These are phyloP conservation scores for Thalassia testudinum DNA, from an alignment of 116 monocot species.

Conservation along the genomic window DNA sequence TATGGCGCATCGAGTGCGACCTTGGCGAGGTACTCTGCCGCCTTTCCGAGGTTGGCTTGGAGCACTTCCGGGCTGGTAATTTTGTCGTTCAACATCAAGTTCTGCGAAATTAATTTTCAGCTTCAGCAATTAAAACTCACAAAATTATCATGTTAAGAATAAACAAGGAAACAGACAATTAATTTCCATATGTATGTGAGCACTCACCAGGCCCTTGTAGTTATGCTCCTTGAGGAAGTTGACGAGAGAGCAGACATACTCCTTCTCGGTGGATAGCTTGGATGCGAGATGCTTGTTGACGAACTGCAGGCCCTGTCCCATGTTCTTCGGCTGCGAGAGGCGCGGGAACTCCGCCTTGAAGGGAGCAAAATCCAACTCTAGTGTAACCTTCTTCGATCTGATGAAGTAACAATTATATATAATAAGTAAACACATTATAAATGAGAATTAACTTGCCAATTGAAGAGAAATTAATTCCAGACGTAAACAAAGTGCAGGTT, in stretches of 20 bases:
- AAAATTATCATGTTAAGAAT: no score
- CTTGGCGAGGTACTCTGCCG: constrained; percentile 30
- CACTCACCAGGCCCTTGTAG: constrained; percentile 73
- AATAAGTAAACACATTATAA: no score
- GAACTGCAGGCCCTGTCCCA: constrained; percentile 83
- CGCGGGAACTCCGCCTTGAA: constrained; percentile 75
- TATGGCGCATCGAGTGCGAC: constrained; percentile 53
- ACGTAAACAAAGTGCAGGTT: no score
- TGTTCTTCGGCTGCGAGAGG: constrained; percentile 47
- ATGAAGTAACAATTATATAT: no score
- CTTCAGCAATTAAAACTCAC: no score
- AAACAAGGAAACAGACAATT: no score
- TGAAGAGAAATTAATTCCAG: no score
- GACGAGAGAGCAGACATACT: constrained; percentile 52
- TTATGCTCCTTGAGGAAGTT: constrained; percentile 45
- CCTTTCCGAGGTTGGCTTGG: constrained; percentile 41
- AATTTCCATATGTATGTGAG: no score
- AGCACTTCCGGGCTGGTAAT: constrained; percentile 47
- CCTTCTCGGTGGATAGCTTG: constrained; percentile 54
- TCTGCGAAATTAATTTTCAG: no score
- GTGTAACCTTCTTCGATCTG: constrained; percentile 15
- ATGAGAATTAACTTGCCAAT: no score
- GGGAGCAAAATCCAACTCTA: constrained; percentile 75
- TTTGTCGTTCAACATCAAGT: constrained; percentile 71
- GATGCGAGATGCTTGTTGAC: constrained; percentile 71